phyloP scores from a whole-genome alignment of 805 yeast species.

The Grigorovia transvaalensis region DNA sequence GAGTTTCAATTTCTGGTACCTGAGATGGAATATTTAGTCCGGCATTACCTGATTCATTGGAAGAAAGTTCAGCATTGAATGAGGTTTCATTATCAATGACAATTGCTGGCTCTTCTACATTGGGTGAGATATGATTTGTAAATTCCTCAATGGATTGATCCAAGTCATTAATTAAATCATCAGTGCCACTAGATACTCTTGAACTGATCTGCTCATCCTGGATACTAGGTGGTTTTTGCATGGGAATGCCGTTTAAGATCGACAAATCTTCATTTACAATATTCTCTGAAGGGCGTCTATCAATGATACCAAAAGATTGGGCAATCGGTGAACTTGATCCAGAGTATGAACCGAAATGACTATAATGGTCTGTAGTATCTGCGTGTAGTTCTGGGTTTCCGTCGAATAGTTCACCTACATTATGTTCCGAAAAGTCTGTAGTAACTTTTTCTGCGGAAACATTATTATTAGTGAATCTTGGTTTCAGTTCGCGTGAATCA shows the following conservation, averaged over 20 bases:
- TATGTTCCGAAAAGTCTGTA: not conserved
- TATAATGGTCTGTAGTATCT: not conserved
- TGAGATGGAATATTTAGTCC: not conserved
- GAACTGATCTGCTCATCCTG: not conserved
- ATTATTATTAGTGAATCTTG: too few relatives aligned
- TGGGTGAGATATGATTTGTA: not conserved
- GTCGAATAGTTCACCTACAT: not conserved
- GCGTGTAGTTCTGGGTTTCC: not conserved
- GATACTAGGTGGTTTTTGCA: not conserved
- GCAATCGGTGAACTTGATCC: not conserved
- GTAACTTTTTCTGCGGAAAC: not conserved
- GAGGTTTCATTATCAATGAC: not conserved
- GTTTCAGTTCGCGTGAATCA: too few relatives aligned
- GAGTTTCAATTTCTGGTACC: not conserved
- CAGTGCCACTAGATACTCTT: not conserved
- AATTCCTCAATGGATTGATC: not conserved
- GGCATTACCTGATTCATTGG: not conserved
- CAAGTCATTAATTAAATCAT: not conserved
- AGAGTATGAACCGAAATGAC: not conserved
- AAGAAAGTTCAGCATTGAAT: not conserved
- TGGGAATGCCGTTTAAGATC: not conserved
- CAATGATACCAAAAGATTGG: not conserved
- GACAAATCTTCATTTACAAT: not conserved
- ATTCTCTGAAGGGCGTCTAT: not conserved
- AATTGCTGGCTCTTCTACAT: not conserved